Conservation (phyloP, 306 rosid species). For the Rubus parviflorus region DNA sequence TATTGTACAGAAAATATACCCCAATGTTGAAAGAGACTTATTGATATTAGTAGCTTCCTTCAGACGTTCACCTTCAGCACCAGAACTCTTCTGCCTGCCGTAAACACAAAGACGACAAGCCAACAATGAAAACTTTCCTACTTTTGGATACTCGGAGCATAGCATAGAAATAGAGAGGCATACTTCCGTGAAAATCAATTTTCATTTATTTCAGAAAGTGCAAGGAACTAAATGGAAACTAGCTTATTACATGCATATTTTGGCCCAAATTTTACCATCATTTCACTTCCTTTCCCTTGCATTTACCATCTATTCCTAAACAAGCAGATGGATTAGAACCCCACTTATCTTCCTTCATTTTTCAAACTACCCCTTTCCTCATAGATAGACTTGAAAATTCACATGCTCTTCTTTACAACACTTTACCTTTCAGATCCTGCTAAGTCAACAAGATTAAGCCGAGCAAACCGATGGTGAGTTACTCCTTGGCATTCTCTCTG, state of each 20-base stretch:
- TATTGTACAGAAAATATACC: constrained; percentile 44
- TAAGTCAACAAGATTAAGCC: constrained; percentile 96
- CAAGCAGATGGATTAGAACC: not conserved
- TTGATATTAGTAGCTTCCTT: constrained; percentile 98
- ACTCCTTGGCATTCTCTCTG: constrained; percentile 99
- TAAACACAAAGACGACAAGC: constrained; percentile 15
- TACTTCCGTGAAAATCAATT: not conserved
- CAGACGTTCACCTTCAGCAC: constrained; percentile 99
- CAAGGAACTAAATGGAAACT: constrained; percentile 1
- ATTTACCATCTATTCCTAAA: not conserved
- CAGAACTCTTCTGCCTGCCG: constrained; percentile 97
- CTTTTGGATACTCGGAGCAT: not conserved
- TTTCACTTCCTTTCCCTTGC: not conserved
- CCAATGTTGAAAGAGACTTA: constrained; percentile 96
- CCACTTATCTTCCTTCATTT: not conserved
- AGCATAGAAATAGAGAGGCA: not conserved
- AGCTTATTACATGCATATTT: not conserved
- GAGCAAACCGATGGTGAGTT: constrained; percentile 88
- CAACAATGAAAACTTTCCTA: not conserved
- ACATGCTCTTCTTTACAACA: not conserved
- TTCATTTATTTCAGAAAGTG: not conserved
- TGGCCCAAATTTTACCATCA: not conserved
- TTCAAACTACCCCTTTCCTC: not conserved
- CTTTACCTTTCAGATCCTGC: constrained; percentile 98
- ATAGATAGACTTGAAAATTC: constrained; percentile 12